Evolutionary conservation across 139 green algal genomes (phyloP).

Genomic region (Coccomyxa sp.): DNA sequence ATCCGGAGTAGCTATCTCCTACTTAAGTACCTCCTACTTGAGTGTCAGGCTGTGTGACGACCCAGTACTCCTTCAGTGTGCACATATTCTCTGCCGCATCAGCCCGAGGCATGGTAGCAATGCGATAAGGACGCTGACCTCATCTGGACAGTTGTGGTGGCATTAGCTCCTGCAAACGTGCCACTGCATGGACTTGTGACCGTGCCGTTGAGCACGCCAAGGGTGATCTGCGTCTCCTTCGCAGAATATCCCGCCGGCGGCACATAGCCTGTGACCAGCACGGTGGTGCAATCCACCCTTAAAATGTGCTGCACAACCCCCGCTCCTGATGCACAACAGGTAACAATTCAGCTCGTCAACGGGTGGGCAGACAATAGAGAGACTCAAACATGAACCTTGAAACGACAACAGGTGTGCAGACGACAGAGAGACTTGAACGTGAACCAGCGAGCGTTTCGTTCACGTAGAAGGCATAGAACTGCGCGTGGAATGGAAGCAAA

Average conservation of each 20-base stretch:
- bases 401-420: not conserved
- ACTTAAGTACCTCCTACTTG: not conserved
- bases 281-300: not conserved
- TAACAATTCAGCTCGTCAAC: not conserved
- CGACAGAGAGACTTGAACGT: not conserved
- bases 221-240: not conserved
- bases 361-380: not conserved
- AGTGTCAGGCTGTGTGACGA: not conserved
- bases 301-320: not conserved
- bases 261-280: not conserved
- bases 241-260: not conserved
- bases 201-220: not conserved
- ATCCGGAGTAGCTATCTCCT: not conserved
- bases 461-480: not conserved
- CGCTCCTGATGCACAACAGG: not conserved
- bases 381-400: not conserved
- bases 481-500: not conserved
- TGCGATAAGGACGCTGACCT: not conserved
- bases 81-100: not conserved
- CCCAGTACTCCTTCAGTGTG: not conserved
- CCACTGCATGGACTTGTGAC: not conserved
- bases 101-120: too few relatives aligned
- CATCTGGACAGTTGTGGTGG: not conserved
- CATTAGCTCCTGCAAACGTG: not conserved
- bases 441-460: not conserved